These are phyloP conservation scores for Lyophyllum semitale DNA, from an alignment of 768 basidiomycete species.

Conservation along the genomic window DNA sequence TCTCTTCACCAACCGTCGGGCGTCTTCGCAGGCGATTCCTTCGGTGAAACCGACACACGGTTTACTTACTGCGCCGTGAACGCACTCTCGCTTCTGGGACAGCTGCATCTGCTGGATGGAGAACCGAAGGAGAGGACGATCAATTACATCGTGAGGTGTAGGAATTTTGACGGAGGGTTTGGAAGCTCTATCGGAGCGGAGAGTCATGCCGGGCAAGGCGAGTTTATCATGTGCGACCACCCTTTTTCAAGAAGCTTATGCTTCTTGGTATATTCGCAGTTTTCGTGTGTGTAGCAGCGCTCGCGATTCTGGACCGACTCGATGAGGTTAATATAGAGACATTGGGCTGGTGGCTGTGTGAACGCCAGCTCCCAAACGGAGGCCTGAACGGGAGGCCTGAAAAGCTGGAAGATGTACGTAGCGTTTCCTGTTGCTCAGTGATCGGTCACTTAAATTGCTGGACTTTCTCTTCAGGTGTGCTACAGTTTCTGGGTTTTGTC, in stretches of 20 bases:
- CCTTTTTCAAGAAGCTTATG: background rate
- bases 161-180: conserved; percentile 96
- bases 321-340: conserved; percentile 80
- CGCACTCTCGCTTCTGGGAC: conserved; percentile 79
- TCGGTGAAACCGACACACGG: conserved; percentile 91
- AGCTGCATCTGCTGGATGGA: conserved; percentile 66
- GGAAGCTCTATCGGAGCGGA: conserved; percentile 85
- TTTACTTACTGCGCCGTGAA: conserved; percentile 89
- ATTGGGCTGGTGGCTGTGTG: conserved; percentile 91
- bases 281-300: conserved; percentile 84
- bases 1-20: conserved; percentile 86
- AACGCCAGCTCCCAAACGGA: conserved; percentile 90
- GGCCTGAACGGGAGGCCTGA: conserved; percentile 97
- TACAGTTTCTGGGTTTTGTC: conserved; percentile 98
- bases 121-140: conserved; percentile 69
- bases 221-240: background rate
- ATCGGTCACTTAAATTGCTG: too few species aligned
- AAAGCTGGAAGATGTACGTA: conserved; percentile 90
- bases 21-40: conserved; percentile 86
- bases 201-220: conserved; percentile 91
- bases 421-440: background rate
- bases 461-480: conserved; percentile 74
- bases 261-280: conserved; percentile 46
- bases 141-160: conserved; percentile 72
- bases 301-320: conserved; percentile 84